Evolutionary conservation across 495 filamentous ascomycete genomes (phyloP), one percentile per base, ranked within the genome.

Genomic region (Penicillium verhagenii): DNA sequence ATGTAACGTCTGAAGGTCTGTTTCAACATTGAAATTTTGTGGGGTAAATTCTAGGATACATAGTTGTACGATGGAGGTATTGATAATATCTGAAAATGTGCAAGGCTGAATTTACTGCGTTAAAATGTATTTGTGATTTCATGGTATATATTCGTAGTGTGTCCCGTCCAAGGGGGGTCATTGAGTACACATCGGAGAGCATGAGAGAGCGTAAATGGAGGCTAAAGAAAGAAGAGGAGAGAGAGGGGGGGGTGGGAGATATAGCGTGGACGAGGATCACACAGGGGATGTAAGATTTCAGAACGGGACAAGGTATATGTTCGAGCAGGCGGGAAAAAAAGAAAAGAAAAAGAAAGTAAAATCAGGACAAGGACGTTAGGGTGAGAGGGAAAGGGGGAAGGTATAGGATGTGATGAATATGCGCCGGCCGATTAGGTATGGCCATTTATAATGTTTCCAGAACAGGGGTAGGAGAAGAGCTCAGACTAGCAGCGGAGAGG

Each of bases 71-170:
- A n/a, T n/a, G n/a, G n/a, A 28, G 26, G 26, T 9, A 28, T 28
- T 1, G 1, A 6, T 3, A 16, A 4, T 5, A n/a, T 39, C 37
- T 39, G 14, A 9, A 13, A 39, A 16, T 39, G 13, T 39, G 37
- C 13, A 39, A 39, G n/a, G n/a, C n/a, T n/a, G n/a, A n/a, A n/a
- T n/a, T n/a, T n/a, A n/a, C n/a, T n/a, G n/a, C n/a, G n/a, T n/a
- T n/a, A n/a, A n/a, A n/a, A n/a, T n/a, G n/a, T 35, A 25, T 3
- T 19, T 21, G 38, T 35, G 28, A 23, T 52, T 64, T 60, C 53
- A 63, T 65, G 53, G 40, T 33, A 50, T 67, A 67, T 65, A 58
- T 67, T 67, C 64, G 63, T 67, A 52, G 61, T 54, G 57, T 39
- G 47, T 54, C 64, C 58, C 51, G 58, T 62, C 61, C 60, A 24